These are phyloP conservation scores for Zygosaccharomyces bisporus DNA, from an alignment of 805 yeast genomes.

Conservation along the genomic window DNA sequence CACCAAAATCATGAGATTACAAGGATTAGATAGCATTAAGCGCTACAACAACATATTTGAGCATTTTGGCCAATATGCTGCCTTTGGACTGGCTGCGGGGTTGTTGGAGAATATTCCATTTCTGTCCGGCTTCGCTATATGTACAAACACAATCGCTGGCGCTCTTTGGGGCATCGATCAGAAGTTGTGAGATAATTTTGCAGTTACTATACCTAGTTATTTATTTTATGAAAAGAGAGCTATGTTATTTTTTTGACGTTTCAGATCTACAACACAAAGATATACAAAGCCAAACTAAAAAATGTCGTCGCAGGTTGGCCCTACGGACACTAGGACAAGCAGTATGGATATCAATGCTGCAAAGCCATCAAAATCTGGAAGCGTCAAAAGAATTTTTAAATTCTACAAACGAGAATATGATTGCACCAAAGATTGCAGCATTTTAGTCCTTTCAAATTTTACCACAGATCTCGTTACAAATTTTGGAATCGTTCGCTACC, in stretches of 20 bases:
- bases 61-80: constrained; percentile 30
- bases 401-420: neutral
- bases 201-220: no score
- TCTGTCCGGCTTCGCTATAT: constrained; percentile 25
- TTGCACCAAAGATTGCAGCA: constrained; percentile 1
- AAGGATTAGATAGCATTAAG: constrained; percentile 20
- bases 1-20: constrained; percentile 24
- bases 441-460: constrained; percentile 2
- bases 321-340: no score
- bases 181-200: neutral
- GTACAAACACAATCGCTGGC: constrained; percentile 26
- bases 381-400: neutral
- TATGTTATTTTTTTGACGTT: constrained; percentile 3
- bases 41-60: constrained; percentile 24
- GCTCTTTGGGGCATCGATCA: constrained; percentile 26
- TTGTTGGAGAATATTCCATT: constrained; percentile 31
- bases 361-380: neutral
- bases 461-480: constrained; percentile 4
- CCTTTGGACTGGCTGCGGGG: constrained; percentile 32
- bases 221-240: no score
- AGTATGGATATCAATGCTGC: neutral
- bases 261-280: neutral
- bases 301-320: no score
- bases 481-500: constrained; percentile 6
- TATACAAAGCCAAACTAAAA: neutral